A percentile compares a stretch with the other conserved stretches of the same genome.
Conservation (phyloP, 345 rosid species). For the Lumnitzera littorea region DNA sequence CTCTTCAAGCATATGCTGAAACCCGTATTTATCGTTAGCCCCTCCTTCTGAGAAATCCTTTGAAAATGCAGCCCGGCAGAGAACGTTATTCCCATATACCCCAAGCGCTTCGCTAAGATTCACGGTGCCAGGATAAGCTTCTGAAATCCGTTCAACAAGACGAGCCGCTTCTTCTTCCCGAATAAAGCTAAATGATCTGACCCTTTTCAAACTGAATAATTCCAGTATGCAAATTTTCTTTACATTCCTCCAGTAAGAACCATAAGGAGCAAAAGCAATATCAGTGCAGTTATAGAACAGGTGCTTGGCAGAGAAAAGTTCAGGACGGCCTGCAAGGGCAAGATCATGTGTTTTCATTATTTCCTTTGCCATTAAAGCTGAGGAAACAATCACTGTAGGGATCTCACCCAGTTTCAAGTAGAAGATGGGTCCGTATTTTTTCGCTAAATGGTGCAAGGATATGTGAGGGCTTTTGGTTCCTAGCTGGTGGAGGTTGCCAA, state of each 20-base stretch:
- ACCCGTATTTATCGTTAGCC: constrained; percentile 30
- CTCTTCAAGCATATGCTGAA: constrained; percentile 43
- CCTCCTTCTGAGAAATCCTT: constrained; percentile 20
- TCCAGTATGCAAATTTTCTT: constrained; percentile 31
- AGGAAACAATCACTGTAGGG: constrained; percentile 40
- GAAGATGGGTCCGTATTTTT: constrained; percentile 27
- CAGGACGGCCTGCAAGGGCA: constrained; percentile 30
- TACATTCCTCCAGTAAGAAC: constrained; percentile 29
- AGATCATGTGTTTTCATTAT: constrained; percentile 40
- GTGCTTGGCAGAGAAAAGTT: constrained; percentile 24
- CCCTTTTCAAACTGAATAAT: constrained; percentile 26
- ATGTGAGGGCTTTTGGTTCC: constrained; percentile 20
- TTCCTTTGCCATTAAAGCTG: constrained; percentile 30
- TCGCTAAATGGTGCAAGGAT: constrained; percentile 26
- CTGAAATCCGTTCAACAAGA: constrained; percentile 20
- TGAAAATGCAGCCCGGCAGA: constrained; percentile 30
- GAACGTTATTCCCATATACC: constrained; percentile 22
- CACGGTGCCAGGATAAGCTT: constrained; percentile 12
- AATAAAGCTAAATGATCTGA: constrained; percentile 21
- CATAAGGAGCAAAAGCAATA: constrained; percentile 33
- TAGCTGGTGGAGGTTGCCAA: constrained; percentile 48
- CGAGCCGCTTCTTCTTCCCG: constrained; percentile 35
- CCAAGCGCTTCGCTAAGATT: constrained; percentile 23
- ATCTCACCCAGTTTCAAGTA: constrained; percentile 37
- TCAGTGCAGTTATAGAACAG: constrained; percentile 30